Conservation (phyloP, 305 asterid genomes). For the Caryopteris hybrid region DNA sequence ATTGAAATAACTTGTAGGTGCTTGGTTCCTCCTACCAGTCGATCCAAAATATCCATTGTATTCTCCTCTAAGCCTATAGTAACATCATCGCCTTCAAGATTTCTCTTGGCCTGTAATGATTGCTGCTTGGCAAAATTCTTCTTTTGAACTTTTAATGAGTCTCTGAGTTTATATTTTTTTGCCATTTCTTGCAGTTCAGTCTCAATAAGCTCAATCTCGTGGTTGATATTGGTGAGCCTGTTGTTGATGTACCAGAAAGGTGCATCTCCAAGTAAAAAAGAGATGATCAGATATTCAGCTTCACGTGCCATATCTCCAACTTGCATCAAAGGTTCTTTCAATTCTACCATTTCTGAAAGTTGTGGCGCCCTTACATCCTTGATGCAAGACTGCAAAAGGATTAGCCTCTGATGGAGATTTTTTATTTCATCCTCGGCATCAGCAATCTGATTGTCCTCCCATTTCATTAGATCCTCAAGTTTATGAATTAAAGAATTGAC, state of each 20-base stretch:
- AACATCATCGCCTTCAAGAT: not conserved
- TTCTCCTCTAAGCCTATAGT: not conserved
- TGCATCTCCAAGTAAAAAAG: not conserved
- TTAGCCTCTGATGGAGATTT: not conserved
- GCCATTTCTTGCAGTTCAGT: not conserved
- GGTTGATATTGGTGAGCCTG: not conserved
- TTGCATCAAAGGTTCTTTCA: not conserved
- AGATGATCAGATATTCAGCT: conserved; percentile 12
- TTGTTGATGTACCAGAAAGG: conserved; percentile 4
- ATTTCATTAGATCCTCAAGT: not conserved
- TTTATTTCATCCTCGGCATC: not conserved
- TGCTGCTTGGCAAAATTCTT: not conserved
- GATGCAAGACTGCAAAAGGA: not conserved
- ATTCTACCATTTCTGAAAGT: not conserved
- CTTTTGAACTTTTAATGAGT: not conserved
- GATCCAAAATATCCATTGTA: not conserved
- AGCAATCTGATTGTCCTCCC: not conserved
- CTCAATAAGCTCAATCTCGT: not conserved
- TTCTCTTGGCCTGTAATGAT: not conserved
- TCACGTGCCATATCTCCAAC: conserved; percentile 4
- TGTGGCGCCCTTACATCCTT: not conserved
- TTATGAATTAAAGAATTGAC: not conserved
- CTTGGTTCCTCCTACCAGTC: not conserved
- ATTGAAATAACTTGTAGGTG: not conserved
- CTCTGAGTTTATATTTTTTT: not conserved